These are phyloP conservation scores for Kregervanrija pseudodelftensis DNA, from an alignment of 805 yeast genomes.

Conservation along the genomic window DNA sequence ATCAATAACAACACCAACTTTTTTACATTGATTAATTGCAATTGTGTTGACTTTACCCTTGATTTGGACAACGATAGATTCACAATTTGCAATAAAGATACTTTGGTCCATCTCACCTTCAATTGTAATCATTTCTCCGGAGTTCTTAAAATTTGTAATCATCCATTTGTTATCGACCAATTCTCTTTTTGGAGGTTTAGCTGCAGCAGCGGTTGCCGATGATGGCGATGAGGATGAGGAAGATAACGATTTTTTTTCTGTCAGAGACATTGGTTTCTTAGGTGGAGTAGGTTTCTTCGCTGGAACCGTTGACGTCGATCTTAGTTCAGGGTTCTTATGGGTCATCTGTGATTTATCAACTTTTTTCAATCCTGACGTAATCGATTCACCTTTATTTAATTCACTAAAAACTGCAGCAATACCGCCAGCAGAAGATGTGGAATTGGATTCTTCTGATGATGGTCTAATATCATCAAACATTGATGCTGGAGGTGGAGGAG, in stretches of 20 bases:
- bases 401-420: constrained; percentile 90
- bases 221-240: constrained; percentile 6
- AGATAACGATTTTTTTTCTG: constrained; percentile 18
- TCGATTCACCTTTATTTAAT: constrained; percentile 73
- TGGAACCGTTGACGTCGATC: constrained; percentile 48
- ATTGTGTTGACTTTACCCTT: constrained; percentile 90
- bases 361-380: constrained; percentile 82
- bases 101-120: constrained; percentile 85
- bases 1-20: constrained; percentile 75
- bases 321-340: constrained; percentile 80
- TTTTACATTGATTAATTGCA: constrained; percentile 64
- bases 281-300: constrained; percentile 68
- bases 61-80: constrained; percentile 65
- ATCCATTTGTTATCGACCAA: constrained; percentile 86
- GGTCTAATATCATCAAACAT: constrained; percentile 40
- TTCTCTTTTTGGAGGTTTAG: constrained; percentile 54
- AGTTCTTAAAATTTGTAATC: constrained; percentile 67
- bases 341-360: constrained; percentile 93
- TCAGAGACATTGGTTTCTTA: constrained; percentile 66
- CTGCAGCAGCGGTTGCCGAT: constrained; percentile 9
- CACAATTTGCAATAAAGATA: constrained; percentile 79
- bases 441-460: constrained; percentile 15
- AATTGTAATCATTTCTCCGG: constrained; percentile 49
- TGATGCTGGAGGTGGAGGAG: constrained; percentile 82
- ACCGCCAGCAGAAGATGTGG: constrained; percentile 34